Conservation (phyloP, 768 basidiomycete genomes). For the Leccinellum luteum region DNA sequence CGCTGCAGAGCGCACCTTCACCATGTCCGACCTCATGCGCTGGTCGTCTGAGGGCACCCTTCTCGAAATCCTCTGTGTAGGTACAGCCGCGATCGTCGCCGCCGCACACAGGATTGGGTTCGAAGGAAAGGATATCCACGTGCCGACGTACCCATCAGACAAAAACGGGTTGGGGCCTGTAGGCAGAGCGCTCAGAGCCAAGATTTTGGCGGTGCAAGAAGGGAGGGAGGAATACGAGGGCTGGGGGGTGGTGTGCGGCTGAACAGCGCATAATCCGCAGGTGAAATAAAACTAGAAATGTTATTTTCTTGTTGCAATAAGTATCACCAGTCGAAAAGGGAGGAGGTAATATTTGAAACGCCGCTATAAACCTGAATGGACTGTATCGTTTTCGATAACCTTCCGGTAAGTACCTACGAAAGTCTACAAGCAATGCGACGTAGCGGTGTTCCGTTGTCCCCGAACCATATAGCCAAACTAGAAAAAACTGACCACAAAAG, state of each 20-base stretch:
- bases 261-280: not conserved
- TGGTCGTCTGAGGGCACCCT: slow-evolving; percentile 60
- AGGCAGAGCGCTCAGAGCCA: slow-evolving; percentile 65
- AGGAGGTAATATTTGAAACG: too few relatives aligned
- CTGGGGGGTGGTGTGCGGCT: slow-evolving; percentile 52
- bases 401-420: too few relatives aligned
- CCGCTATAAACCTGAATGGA: too few relatives aligned
- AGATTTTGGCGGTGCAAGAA: slow-evolving; percentile 76
- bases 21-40: slow-evolving; percentile 55
- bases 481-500: too few relatives aligned
- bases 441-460: too few relatives aligned
- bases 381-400: too few relatives aligned
- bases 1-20: slow-evolving; percentile 58
- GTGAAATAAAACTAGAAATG: too few relatives aligned
- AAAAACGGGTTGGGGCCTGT: slow-evolving; percentile 49
- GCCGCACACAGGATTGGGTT: slow-evolving; percentile 74
- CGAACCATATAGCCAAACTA: too few relatives aligned
- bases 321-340: too few relatives aligned
- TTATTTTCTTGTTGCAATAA: too few relatives aligned
- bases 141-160: slow-evolving; percentile 49
- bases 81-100: slow-evolving; percentile 78
- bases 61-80: slow-evolving; percentile 81
- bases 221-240: slow-evolving; percentile 58
- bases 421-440: too few relatives aligned
- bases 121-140: slow-evolving; percentile 55